A percentile compares a stretch with the other conserved stretches of the same genome.
Conservation (phyloP, 805 yeast genomes). For the Yamadazyma tumulicola region DNA sequence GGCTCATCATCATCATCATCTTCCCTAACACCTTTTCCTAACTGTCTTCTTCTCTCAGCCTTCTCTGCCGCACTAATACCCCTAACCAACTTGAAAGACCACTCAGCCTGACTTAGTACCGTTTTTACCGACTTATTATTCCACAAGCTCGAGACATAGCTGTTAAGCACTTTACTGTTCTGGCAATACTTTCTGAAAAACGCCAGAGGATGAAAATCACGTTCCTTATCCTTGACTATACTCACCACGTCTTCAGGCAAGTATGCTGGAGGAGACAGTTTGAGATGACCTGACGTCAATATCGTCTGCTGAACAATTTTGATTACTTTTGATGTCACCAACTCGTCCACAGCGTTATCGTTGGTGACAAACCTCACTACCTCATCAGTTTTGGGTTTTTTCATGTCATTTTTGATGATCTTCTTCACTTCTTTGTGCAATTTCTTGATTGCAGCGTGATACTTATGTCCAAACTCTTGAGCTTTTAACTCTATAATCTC, state of each 20-base stretch:
- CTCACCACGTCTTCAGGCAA: slow-evolving; percentile 25
- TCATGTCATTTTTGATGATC: slow-evolving; percentile 12
- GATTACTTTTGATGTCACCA: slow-evolving; percentile 31
- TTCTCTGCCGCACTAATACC: slow-evolving; percentile 41
- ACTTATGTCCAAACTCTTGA: slow-evolving; percentile 47
- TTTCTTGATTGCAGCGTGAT: slow-evolving; percentile 42
- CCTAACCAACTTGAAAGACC: slow-evolving; percentile 46
- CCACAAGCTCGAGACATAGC: slow-evolving; percentile 45
- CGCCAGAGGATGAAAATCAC: slow-evolving; percentile 42
- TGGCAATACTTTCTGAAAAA: slow-evolving; percentile 43
- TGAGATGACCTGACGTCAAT: slow-evolving; percentile 26
- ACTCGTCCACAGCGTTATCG: slow-evolving; percentile 17
- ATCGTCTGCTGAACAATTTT: slow-evolving; percentile 26
- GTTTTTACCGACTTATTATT: slow-evolving; percentile 40
- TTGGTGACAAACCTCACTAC: slow-evolving; percentile 20
- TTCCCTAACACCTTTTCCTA: slow-evolving; percentile 11
- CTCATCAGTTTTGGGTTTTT: slow-evolving; percentile 10
- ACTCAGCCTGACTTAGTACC: slow-evolving; percentile 35
- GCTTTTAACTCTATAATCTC: slow-evolving; percentile 45
- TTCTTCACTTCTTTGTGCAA: slow-evolving; percentile 33
- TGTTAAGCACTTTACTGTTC: slow-evolving; percentile 38
- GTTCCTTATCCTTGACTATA: slow-evolving; percentile 24
- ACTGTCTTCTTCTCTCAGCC: slow-evolving; percentile 16
- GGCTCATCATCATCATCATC: slow-evolving; percentile 13
- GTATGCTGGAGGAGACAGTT: slow-evolving; percentile 31